Evolutionary conservation across 2,329 filamentous ascomycete species (phyloP).

Genomic region (Epicoccum nigrum): DNA sequence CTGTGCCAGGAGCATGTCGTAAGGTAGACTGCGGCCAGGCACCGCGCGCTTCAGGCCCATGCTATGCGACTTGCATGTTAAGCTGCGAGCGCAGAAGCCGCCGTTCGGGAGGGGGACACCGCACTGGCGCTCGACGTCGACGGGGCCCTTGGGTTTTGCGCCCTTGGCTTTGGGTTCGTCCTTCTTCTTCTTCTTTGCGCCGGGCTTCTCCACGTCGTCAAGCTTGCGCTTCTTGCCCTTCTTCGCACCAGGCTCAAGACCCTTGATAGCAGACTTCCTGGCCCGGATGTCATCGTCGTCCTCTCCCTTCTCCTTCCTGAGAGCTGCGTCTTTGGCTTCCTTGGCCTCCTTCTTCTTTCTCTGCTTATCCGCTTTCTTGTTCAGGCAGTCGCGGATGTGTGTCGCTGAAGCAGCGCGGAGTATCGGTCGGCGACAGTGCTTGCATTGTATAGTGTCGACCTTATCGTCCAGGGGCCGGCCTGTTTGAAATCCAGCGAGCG

Average conservation of each 20-base stretch:
- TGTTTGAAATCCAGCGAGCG: conserved; percentile 79
- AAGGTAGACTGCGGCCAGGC: conserved; percentile 83
- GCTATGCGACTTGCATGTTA: conserved; percentile 93
- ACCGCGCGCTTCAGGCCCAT: conserved; percentile 94
- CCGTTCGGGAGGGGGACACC: conserved; percentile 86
- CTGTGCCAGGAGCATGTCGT: conserved; percentile 80
- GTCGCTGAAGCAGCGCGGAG: conserved; percentile 74
- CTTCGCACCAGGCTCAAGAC: conserved; percentile 48
- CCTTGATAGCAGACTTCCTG: conserved; percentile 51
- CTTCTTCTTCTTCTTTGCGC: conserved; percentile 88
- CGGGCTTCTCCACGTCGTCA: conserved; percentile 77
- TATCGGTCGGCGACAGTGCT: conserved; percentile 91
- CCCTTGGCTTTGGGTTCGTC: conserved; percentile 85
- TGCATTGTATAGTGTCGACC: conserved; percentile 80
- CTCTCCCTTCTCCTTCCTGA: conserved; percentile 55
- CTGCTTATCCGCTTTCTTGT: conserved; percentile 74
- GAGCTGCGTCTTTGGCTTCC: conserved; percentile 58
- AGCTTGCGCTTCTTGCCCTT: conserved; percentile 57
- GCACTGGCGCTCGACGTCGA: conserved; percentile 93
- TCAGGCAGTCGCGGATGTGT: conserved; percentile 84
- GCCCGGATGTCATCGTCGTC: conserved; percentile 50
- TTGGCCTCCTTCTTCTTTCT: conserved; percentile 69
- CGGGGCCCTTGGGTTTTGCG: conserved; percentile 86
- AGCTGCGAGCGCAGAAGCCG: conserved; percentile 81
- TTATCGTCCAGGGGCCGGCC: conserved; percentile 81